phyloP scores from a whole-genome alignment of 345 rosid genomes.

The Brassica rapa region DNA sequence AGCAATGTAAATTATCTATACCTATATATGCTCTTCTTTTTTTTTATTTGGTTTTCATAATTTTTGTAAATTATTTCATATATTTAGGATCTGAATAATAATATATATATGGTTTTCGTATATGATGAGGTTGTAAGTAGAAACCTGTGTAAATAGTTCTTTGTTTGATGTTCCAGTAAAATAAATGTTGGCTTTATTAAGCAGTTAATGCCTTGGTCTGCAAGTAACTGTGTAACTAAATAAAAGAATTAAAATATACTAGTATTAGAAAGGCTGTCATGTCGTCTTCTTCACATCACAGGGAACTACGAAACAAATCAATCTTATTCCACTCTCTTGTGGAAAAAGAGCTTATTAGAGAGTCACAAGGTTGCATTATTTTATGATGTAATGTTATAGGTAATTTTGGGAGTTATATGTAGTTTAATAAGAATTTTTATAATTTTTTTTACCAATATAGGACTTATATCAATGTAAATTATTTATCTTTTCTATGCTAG shows the following conservation, averaged over 20 bases:
- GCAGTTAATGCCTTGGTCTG: conserved; percentile 21
- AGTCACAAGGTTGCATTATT: conserved; percentile 28
- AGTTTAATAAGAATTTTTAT: no score
- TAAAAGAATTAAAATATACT: not conserved
- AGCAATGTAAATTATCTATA: conserved; percentile 32
- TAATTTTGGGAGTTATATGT: no score
- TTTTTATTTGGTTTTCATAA: conserved; percentile 15
- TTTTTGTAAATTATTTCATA: conserved; percentile 38
- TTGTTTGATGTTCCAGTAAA: conserved; percentile 19
- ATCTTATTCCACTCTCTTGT: conserved; percentile 32
- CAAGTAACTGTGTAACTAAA: conserved; percentile 17
- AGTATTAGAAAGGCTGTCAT: conserved; percentile 32
- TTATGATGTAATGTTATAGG: not conserved
- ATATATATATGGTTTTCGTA: conserved; percentile 16
- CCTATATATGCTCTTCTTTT: not conserved
- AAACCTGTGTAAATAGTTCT: conserved; percentile 31
- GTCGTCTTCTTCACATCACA: conserved; percentile 30
- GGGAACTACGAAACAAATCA: conserved; percentile 18
- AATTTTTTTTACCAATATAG: no score
- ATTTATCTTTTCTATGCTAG: no score
- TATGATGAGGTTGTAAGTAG: conserved; percentile 25
- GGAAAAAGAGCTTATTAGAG: conserved; percentile 17
- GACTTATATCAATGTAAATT: no score
- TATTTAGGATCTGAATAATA: conserved; percentile 33
- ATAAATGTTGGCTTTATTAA: conserved; percentile 22